Evolutionary conservation across 2,329 filamentous ascomycete genomes (phyloP).

Genomic region (Penicillium sp.): DNA sequence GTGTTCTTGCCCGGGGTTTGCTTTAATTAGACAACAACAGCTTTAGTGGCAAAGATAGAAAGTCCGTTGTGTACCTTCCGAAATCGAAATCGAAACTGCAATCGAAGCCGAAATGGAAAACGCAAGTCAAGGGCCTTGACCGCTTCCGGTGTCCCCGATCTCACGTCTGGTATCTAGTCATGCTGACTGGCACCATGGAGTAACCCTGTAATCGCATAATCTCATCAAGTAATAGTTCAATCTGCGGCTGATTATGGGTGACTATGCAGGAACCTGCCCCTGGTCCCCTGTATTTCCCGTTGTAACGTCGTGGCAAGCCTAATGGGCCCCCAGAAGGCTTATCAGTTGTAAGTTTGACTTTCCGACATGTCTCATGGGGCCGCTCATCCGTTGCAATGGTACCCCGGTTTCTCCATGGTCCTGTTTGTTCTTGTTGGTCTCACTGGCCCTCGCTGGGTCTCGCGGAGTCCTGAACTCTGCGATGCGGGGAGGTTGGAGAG

Average conservation of each 20-base stretch:
- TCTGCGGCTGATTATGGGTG: neutral
- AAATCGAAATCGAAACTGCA: neutral
- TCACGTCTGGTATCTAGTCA: neutral
- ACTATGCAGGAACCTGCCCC: neutral
- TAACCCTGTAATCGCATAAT: neutral
- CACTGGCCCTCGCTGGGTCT: neutral
- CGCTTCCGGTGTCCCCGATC: neutral
- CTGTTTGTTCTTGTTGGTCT: neutral
- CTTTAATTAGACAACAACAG: neutral
- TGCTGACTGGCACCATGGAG: neutral
- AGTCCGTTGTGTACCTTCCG: neutral
- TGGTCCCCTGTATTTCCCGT: neutral
- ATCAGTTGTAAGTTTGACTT: conserved; percentile 3
- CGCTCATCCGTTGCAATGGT: neutral
- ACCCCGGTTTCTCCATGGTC: conserved; percentile 12
- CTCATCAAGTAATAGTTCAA: neutral
- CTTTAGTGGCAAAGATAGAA: neutral
- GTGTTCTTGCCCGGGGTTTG: neutral
- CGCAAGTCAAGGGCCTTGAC: neutral
- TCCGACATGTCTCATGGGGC: conserved; percentile 7
- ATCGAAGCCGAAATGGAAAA: neutral
- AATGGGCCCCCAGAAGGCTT: conserved; percentile 1
- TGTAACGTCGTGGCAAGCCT: conserved; percentile 15
- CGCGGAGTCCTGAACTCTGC: neutral
- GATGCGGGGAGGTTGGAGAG: neutral